Percentiles rank a stretch among this genome's conserved stretches.
phyloP scores from a whole-genome alignment of 805 yeast species.

The Wilhelminamyces savonicus region DNA sequence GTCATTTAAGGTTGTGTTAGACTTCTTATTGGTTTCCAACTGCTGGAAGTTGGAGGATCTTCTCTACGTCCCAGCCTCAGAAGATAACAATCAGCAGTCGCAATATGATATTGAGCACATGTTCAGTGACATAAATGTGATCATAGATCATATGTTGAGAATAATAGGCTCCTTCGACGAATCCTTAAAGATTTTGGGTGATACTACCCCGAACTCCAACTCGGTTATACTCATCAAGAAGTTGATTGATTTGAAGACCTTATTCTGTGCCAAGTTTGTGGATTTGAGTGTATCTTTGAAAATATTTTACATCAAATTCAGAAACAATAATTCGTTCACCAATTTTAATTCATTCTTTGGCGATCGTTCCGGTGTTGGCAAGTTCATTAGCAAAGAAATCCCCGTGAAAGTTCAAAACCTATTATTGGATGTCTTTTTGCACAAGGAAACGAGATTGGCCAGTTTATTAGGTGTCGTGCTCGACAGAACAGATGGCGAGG shows the following conservation, averaged over 20 bases:
- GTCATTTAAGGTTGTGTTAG: conserved; percentile 14
- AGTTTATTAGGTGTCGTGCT: conserved; percentile 27
- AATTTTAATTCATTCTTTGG: conserved; percentile 31
- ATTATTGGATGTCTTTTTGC: conserved; percentile 38
- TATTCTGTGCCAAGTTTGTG: conserved; percentile 17
- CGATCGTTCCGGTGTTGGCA: conserved; percentile 9
- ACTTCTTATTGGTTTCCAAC: conserved; percentile 17
- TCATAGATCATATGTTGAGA: conserved; percentile 8
- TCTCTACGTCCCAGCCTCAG: conserved; percentile 12
- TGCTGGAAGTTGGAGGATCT: conserved; percentile 33
- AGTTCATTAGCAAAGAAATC: conserved; percentile 14
- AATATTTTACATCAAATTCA: conserved; percentile 25
- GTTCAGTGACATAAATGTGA: conserved; percentile 13
- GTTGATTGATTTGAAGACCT: conserved; percentile 17
- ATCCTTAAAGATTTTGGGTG: conserved; percentile 5
- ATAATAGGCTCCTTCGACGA: conserved; percentile 5
- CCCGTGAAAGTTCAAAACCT: conserved; percentile 22
- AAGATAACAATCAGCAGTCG: conserved; percentile 12
- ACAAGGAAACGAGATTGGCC: conserved; percentile 44
- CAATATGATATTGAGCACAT: conserved; percentile 16
- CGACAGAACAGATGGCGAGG: conserved; percentile 50
- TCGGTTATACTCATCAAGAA: conserved; percentile 8
- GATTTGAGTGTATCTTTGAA: conserved; percentile 29
- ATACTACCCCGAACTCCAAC: conserved; percentile 3
- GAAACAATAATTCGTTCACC: conserved; percentile 10